Conservation (phyloP, 176 grass and related monocot species). For the Cenchrus purpureus region DNA sequence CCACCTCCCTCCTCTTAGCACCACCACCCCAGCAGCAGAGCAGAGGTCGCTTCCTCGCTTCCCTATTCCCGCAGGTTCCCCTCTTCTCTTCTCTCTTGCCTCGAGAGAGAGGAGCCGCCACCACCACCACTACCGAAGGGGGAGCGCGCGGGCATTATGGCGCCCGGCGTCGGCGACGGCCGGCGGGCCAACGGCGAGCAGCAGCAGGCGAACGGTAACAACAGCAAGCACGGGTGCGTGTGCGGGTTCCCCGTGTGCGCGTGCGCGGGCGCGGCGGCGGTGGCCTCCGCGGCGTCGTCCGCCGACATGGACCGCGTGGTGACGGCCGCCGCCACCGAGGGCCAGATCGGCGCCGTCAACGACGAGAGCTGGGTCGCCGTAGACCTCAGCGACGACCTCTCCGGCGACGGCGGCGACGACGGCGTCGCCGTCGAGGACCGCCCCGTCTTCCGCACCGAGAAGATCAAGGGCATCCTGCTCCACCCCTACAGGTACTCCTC, state of each 20-base stretch:
- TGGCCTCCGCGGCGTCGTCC: conserved; percentile 55
- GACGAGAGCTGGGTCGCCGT: conserved; percentile 61
- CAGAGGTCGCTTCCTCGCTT: background rate
- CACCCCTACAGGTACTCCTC: conserved; percentile 49
- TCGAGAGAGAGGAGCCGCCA: background rate
- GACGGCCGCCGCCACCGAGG: conserved; percentile 33
- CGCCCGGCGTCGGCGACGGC: conserved; percentile 51
- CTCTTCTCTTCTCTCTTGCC: background rate
- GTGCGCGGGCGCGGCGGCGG: conserved; percentile 54
- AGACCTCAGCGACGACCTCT: conserved; percentile 50
- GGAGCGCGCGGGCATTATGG: conserved; percentile 44
- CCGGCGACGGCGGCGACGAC: conserved; percentile 30
- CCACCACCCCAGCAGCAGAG: background rate
- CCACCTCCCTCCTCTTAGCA: background rate
- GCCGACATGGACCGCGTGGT: conserved; percentile 53
- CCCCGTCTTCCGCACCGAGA: conserved; percentile 66
- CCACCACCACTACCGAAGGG: too few relatives aligned
- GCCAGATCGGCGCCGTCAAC: conserved; percentile 50
- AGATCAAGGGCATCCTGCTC: conserved; percentile 61
- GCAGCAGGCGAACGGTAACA: background rate
- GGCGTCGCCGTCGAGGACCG: conserved; percentile 52
- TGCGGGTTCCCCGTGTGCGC: conserved; percentile 67
- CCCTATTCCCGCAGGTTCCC: background rate
- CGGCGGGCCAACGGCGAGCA: conserved; percentile 17
- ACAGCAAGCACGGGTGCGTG: conserved; percentile 20